Evolutionary conservation across 2,329 filamentous ascomycete species (phyloP).

Genomic region (Myriosclerotinia scirpicola): DNA sequence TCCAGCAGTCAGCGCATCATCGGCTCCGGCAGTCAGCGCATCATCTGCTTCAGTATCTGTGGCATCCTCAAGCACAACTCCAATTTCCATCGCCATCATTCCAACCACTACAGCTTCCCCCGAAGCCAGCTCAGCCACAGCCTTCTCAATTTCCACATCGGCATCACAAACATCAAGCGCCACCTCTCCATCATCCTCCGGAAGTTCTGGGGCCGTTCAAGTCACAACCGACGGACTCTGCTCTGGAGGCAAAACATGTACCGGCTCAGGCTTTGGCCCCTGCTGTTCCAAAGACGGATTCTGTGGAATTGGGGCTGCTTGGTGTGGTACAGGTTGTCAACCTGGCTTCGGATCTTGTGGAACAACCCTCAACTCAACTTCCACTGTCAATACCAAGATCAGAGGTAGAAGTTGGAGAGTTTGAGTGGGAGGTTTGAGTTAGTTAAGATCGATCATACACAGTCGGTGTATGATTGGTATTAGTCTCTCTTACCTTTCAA

Average conservation of each 20-base stretch:
- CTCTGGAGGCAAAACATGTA: conserved; percentile 27
- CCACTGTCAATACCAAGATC: conserved; percentile 5
- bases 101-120: conserved; percentile 12
- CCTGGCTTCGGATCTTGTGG: conserved; percentile 27
- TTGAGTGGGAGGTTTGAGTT: background rate
- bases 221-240: conserved; percentile 25
- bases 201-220: conserved; percentile 13
- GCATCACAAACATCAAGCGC: conserved; percentile 5
- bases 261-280: conserved; percentile 24
- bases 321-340: conserved; percentile 30
- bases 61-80: background rate
- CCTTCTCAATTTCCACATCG: background rate
- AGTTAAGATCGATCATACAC: background rate
- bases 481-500: background rate
- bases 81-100: conserved; percentile 13
- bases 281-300: conserved; percentile 30
- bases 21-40: background rate
- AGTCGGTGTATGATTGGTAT: background rate
- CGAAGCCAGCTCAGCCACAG: too few relatives aligned
- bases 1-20: background rate
- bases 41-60: background rate
- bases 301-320: conserved; percentile 25
- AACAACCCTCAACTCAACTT: conserved; percentile 21
- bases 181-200: conserved; percentile 16
- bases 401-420: conserved; percentile 13